phyloP scores from a whole-genome alignment of 495 filamentous ascomycete species.

The Neurospora sublineolata region DNA sequence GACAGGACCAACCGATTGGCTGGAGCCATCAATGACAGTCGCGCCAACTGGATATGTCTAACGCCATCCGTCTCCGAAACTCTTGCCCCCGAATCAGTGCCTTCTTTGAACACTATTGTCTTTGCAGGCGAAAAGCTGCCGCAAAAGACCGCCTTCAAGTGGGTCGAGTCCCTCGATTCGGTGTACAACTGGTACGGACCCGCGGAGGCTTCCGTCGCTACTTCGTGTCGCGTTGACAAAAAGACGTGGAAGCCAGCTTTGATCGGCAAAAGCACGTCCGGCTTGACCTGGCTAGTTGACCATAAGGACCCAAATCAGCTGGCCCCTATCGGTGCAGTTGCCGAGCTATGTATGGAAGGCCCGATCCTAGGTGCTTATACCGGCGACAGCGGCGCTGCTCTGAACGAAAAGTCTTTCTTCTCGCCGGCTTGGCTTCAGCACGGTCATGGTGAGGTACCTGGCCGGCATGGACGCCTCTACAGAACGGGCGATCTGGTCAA shows the following conservation, averaged over 20 bases:
- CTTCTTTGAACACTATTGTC: slow-evolving; percentile 1
- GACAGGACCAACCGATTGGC: slow-evolving; percentile 20
- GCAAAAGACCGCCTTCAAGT: not conserved
- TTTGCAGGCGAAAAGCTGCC: not conserved
- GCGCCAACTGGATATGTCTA: slow-evolving; percentile 17
- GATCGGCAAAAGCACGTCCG: not conserved
- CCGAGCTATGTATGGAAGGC: slow-evolving; percentile 38
- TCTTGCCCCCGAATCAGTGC: slow-evolving; percentile 9
- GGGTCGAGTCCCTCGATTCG: not conserved
- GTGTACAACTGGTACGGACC: not conserved
- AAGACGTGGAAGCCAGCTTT: not conserved
- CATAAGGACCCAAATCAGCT: slow-evolving; percentile 21
- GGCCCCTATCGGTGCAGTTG: slow-evolving; percentile 31
- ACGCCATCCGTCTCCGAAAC: slow-evolving; percentile 4
- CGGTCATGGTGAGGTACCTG: slow-evolving; percentile 1
- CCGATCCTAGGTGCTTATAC: slow-evolving; percentile 39
- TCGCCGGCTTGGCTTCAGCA: slow-evolving; percentile 28
- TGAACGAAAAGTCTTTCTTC: not conserved
- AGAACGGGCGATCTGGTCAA: slow-evolving; percentile 30
- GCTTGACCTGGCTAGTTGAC: slow-evolving; percentile 17
- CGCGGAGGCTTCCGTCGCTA: not conserved
- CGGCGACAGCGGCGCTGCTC: slow-evolving; percentile 5
- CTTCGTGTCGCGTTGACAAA: not conserved
- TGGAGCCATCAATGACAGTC: slow-evolving; percentile 14
- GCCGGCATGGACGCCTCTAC: slow-evolving; percentile 16